Base-by-base conservation (phyloP, 441 rosid genomes). In the Erodium moschatum region DNA sequence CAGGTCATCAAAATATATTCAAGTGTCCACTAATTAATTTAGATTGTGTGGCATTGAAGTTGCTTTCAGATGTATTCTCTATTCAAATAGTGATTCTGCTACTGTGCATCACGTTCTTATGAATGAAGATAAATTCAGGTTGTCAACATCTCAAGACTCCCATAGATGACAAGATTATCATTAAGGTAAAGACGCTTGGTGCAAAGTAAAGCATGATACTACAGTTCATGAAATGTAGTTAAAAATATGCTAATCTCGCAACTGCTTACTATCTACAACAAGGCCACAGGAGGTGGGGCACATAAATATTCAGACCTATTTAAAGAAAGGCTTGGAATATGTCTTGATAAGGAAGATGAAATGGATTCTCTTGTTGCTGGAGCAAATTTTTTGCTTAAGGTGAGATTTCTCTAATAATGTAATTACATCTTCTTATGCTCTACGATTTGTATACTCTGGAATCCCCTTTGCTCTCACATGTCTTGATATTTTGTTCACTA, bases 221-320 rank as follows among this genome's bases (percentile, higher is more conserved):
- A 7, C 56, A 66, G 60, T 18, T 19, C 5, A 24, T 60, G 18
- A 65, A 31, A 69, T 16, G 61, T 54, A 16, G 7, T 61, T 20
- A 3, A 5, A 20, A 10, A 33, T 66, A 21, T 21, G 54, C 60
- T 42, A 56, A 38, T 40, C 46, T 4, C 46, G 10, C 46, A 71
- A 71, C 65, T 35, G 1, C 69, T 69, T 50, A 65, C 52, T 78
- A 73, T 70, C 74, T 77, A 62, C 73, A 78, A 74, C 79, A 85
- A 94, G 97, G 99, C 96, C 73, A 91, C 97, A 73, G 97, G 99
- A 20, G 99, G 99, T 3, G 99, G 99, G 77, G 99, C 99, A 18
- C 88, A 78, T 81, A 94, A 91, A 81, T 94, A 81, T 72, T 77
- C 97, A 1, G 97, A 94, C 74, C 84, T 94, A 64, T 94, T 94